Base-by-base conservation (phyloP, 1,139 yeast species). In the Debaryomyces nepalensis region DNA sequence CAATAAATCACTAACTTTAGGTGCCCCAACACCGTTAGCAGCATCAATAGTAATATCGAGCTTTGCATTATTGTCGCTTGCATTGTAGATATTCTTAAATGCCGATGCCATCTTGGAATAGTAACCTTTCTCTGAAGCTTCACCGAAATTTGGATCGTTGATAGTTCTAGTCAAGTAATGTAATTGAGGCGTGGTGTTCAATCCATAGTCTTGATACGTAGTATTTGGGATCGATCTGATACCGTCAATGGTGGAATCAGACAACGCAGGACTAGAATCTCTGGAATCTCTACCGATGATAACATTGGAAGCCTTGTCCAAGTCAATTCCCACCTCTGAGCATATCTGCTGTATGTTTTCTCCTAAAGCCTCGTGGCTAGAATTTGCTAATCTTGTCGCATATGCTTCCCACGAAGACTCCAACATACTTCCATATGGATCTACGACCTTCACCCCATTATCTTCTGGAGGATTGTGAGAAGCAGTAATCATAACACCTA, bases 11-110 rank as follows among this genome's bases (percentile, higher is more conserved):
- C 64, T 56, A 22, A 84, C 71, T 59, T 87, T 87, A 15, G 90
- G 88, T 0, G 93, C 96, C 11, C 99, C 99, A 32, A 93, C 88
- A 11, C 99, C 99, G 59, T 93, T 93, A 7, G 99, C 99, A 29
- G 89, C 81, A 65, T 91, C 98, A 27, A 91, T 79, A 4, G 83
- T 77, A 51, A 88, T 73, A 39, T 66, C 69, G 33, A 75, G 62
- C 42, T 72, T 68, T 30, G 62, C 53, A 1, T 37, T 30, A 26
- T 43, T 45, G 5, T 62, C 61, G 3, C 67, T 52, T 8, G 56
- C 36, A 11, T 51, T 47, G 20, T 58, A 61, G 43, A 77, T 66
- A 4, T 54, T 49, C 44, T 66, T 65, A 51, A 73, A 68, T 0
- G 76, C 58, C 1, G 41, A 37, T 3, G 84, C 67, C 51, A 89